Conservation (phyloP, 768 basidiomycete species). For the Boletus fagicola region DNA sequence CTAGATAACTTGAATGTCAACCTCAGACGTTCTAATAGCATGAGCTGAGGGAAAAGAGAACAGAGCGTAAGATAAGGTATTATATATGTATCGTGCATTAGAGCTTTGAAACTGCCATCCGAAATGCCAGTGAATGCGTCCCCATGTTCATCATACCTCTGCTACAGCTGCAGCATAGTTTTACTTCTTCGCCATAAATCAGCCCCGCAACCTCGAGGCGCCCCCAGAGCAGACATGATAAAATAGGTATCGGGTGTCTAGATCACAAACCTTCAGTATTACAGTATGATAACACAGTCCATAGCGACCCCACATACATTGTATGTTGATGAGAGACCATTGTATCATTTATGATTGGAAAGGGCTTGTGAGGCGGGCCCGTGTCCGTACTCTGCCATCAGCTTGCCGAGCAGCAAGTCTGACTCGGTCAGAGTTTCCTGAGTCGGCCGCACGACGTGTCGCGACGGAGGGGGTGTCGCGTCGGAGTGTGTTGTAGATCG, state of each 20-base stretch:
- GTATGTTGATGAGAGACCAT: background rate
- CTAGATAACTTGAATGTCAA: background rate
- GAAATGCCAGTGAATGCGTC: background rate
- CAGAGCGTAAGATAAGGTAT: background rate
- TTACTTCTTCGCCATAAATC: background rate
- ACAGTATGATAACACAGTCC: background rate
- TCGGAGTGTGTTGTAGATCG: background rate
- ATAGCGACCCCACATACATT: background rate
- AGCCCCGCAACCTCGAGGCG: background rate
- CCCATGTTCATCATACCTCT: too few relatives aligned
- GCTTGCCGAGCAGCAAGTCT: background rate
- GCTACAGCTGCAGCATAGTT: too few relatives aligned
- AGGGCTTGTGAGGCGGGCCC: background rate
- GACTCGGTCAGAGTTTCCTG: background rate
- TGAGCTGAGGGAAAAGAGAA: background rate
- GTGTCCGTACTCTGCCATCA: slow-evolving; percentile 2
- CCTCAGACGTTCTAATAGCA: background rate
- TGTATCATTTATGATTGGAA: background rate
- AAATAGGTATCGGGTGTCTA: background rate
- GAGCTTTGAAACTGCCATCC: background rate
- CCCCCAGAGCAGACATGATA: background rate
- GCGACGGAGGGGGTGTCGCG: background rate
- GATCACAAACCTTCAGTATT: background rate
- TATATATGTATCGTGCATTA: background rate
- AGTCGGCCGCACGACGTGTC: background rate